A percentile compares a stretch with the other conserved stretches of the same genome.
Conservation (phyloP, 371 early-diverging fungal genomes). For the Chytridium lagenaria region DNA sequence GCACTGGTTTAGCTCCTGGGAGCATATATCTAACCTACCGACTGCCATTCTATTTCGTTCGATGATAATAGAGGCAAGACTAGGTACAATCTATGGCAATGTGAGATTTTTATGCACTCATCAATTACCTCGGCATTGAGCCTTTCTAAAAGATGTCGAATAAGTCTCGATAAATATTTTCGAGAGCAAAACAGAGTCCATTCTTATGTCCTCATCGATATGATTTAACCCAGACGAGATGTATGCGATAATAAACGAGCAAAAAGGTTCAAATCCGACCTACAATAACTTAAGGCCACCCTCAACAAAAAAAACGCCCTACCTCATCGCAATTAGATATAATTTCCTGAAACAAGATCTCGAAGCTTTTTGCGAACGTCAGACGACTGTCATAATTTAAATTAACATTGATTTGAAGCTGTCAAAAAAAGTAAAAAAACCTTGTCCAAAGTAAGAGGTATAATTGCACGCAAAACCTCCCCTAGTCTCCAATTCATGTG, state of each 20-base stretch:
- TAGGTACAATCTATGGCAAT: too few species aligned
- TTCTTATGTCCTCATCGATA: constrained; percentile 82
- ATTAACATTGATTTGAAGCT: background rate
- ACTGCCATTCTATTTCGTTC: background rate
- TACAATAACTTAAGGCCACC: constrained; percentile 18
- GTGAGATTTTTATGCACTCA: too few species aligned
- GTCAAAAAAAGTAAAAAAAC: constrained; percentile 43
- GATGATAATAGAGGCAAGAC: background rate
- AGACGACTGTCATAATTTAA: constrained; percentile 47
- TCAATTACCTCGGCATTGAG: constrained; percentile 38
- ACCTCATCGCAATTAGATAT: constrained; percentile 26
- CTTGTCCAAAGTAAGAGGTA: constrained; percentile 68
- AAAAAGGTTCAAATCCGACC: constrained; percentile 77
- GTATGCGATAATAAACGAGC: constrained; percentile 77
- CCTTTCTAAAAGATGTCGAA: constrained; percentile 22
- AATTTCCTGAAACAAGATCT: constrained; percentile 41
- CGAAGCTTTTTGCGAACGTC: constrained; percentile 59
- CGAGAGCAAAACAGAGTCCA: constrained; percentile 79
- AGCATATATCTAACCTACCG: too few species aligned
- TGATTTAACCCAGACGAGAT: constrained; percentile 90
- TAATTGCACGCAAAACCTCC: constrained; percentile 65
- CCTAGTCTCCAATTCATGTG: constrained; percentile 76
- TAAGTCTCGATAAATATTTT: constrained; percentile 69
- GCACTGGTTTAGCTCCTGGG: too few species aligned
- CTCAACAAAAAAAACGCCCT: background rate